Percentiles rank a stretch among this genome's conserved stretches.
These are phyloP conservation scores for Fusarium sp. DNA, from an alignment of 2,329 filamentous ascomycete species.

Conservation along the genomic window DNA sequence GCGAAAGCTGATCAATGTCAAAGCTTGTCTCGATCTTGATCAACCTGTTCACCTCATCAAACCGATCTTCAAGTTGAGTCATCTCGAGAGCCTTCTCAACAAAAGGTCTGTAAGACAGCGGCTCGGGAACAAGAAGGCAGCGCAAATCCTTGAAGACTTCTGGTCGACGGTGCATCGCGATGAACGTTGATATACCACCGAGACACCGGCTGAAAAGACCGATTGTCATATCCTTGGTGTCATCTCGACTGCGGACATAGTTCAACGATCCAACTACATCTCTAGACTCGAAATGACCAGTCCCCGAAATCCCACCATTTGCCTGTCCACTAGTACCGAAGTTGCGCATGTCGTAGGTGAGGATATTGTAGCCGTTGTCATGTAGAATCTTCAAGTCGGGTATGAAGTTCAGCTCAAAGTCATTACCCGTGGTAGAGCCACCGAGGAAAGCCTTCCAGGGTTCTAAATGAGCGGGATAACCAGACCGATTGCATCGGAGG, in stretches of 20 bases:
- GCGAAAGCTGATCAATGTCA: background rate
- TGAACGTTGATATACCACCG: background rate
- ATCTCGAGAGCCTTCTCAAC: conserved; percentile 4
- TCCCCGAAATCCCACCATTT: conserved; percentile 8
- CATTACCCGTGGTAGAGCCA: conserved; percentile 5
- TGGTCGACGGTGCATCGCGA: conserved; percentile 13
- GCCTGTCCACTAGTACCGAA: background rate
- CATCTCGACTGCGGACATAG: background rate
- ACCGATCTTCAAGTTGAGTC: background rate
- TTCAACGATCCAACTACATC: conserved; percentile 2
- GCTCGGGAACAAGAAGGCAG: conserved; percentile 7
- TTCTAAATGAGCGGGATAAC: conserved; percentile 1
- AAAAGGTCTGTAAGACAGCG: conserved; percentile 1
- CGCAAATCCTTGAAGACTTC: background rate
- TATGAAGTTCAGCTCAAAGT: conserved; percentile 9
- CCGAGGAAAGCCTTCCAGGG: conserved; percentile 10
- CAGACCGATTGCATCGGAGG: conserved; percentile 2
- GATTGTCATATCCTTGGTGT: conserved; percentile 4
- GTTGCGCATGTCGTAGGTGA: conserved; percentile 8
- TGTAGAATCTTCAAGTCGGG: conserved; percentile 8
- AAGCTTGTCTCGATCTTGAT: conserved; percentile 7
- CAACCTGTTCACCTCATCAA: background rate
- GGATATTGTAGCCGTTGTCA: conserved; percentile 2
- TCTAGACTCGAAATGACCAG: background rate
- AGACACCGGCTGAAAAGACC: conserved; percentile 2